Base-by-base conservation (phyloP, 2,329 filamentous ascomycete genomes). In the Pseudogymnoascus sp. region DNA sequence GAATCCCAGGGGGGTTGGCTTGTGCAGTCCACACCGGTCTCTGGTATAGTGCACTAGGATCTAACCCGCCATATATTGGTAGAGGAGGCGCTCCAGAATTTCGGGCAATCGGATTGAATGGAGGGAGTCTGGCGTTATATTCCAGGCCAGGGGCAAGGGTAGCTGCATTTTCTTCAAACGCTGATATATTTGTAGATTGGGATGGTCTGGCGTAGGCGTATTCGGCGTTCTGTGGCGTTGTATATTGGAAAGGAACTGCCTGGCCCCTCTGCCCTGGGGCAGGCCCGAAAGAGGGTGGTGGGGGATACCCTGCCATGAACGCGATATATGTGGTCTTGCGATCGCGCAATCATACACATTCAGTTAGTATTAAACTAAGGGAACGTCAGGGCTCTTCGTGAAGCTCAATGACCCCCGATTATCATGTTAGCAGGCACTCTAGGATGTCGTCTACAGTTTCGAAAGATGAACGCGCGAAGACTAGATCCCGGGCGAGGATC, bases 271-370 rank as follows among this genome's bases (percentile, higher is more conserved):
- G 58, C 58, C 35, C 35, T 16, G 49, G 71, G 41, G 60, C 64
- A 39, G 66, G 72, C 64, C 76, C 76, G 67, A 77, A 80, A 14
- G 76, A 71, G 39, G 78, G 75, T 49, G 74, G 74, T 64, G 73
- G 71, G 62, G 77, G 77, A 71, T 81, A 79, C 64, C 78, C 75
- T 59, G 79, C 77, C 79, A 81, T 81, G 59, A 61, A 71, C 62
- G 63, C 36, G 66, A 58, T 55, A 33, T 33, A 33, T 22, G 49
- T 55, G 28, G 49, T 55, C n/a, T 55, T 55, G 16, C 9, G 49
- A 9, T 55, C 28, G n/a, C 33, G 49, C n/a, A 55, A 8, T 33
- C 33, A 55, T 25, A 19, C 49, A 11, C 49, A 55, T 55, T 11
- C 28, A 33, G 49, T 55, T 33, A 55, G 49, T 55, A 33, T 55